Evolutionary conservation across 768 basidiomycete species (phyloP).

Genomic region (Candolleomyces eurysporus): DNA sequence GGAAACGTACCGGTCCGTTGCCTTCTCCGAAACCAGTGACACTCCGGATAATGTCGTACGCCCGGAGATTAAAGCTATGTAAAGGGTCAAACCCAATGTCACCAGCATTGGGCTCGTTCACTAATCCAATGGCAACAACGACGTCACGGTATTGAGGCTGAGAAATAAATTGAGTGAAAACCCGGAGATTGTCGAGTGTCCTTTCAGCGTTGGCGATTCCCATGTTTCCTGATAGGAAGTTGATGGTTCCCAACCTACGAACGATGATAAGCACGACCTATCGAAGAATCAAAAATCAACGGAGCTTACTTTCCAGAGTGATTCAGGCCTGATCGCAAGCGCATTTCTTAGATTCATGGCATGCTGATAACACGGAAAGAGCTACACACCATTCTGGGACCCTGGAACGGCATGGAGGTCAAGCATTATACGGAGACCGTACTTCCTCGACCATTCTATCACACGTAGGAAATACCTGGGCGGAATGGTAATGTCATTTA

Average conservation of each 20-base stretch:
- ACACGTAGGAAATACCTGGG: conserved; percentile 68
- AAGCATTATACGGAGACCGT: conserved; percentile 79
- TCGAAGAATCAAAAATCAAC: not conserved
- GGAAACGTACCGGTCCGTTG: conserved; percentile 42
- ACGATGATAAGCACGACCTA: not conserved
- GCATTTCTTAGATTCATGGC: not conserved
- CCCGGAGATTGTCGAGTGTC: conserved; percentile 71
- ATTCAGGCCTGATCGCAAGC: conserved; percentile 43
- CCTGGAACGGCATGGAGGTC: conserved; percentile 83
- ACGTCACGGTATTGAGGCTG: conserved; percentile 57
- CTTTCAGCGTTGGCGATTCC: conserved; percentile 85
- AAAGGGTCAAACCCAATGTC: conserved; percentile 54
- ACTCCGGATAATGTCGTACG: conserved; percentile 59
- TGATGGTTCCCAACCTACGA: conserved; percentile 44
- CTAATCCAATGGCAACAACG: conserved; percentile 56
- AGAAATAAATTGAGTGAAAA: conserved; percentile 76
- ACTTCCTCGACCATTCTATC: conserved; percentile 83
- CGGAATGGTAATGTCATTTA: too few relatives aligned
- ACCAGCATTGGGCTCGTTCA: conserved; percentile 53
- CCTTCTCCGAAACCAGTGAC: conserved; percentile 77
- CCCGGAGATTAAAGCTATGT: conserved; percentile 56
- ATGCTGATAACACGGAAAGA: too few relatives aligned
- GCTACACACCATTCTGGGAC: conserved; percentile 60
- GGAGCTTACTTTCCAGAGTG: conserved; percentile 51
- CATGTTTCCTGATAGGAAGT: conserved; percentile 72